A percentile compares a stretch with the other conserved stretches of the same genome.
Evolutionary conservation across 257 asterid species (phyloP).

Genomic region (Misopates orontium): DNA sequence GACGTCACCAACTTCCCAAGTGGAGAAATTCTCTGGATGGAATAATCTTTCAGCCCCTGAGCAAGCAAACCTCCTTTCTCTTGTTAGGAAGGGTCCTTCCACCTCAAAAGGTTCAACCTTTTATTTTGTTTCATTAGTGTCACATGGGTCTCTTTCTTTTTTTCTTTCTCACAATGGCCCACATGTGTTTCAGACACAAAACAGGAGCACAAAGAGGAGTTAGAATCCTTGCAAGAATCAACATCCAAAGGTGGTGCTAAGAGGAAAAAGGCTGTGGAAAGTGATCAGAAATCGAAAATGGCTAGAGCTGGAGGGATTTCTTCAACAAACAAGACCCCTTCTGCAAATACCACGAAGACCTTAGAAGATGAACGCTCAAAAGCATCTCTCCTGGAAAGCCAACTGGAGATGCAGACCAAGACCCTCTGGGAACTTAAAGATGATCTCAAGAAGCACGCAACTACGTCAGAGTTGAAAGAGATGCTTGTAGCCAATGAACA

Average conservation of each 20-base stretch:
- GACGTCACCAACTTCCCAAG: constrained; percentile 41
- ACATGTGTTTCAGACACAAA: constrained; percentile 42
- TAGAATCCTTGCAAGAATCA: constrained; percentile 41
- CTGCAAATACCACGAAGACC: constrained; percentile 26
- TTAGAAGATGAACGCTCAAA: constrained; percentile 36
- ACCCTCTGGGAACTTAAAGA: constrained; percentile 86
- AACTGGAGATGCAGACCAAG: constrained; percentile 70
- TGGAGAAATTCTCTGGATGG: constrained; percentile 74
- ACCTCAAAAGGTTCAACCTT: constrained; percentile 45
- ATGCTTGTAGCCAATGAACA: constrained; percentile 89
- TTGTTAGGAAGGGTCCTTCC: constrained; percentile 49
- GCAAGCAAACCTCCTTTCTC: constrained; percentile 54
- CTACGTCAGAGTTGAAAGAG: constrained; percentile 73
- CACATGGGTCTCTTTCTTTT: constrained; percentile 24
- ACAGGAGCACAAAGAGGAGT: constrained; percentile 39
- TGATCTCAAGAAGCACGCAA: constrained; percentile 78
- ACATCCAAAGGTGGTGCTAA: constrained; percentile 57
- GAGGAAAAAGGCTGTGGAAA: constrained; percentile 58
- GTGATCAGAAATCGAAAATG: constrained; percentile 48
- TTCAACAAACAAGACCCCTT: constrained; percentile 35
- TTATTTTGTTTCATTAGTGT: constrained; percentile 12
- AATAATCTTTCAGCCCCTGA: constrained; percentile 62
- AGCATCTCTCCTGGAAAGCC: constrained; percentile 46
- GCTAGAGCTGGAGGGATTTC: constrained; percentile 50
- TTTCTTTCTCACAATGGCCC: constrained; percentile 19